Base-by-base conservation (phyloP, 1,284 basidiomycete genomes). In the Ustilago esculenta region DNA sequence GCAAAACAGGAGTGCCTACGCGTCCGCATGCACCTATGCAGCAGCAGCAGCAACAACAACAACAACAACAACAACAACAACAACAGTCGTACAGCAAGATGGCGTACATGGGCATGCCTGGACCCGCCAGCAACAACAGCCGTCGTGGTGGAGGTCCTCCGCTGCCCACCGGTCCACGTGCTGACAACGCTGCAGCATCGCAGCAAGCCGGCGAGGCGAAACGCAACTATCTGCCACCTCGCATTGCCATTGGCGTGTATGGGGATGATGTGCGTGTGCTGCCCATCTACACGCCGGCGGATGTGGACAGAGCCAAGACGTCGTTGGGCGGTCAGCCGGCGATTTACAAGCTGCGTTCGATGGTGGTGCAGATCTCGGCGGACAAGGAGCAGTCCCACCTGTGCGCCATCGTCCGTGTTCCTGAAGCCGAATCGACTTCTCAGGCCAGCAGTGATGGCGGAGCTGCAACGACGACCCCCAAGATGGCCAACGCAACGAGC, bases 331-430 rank as follows among this genome's bases (percentile, higher is more conserved):
- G 51, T 1, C 43, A 47, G 11, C 45, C 56, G 3, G 78, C 76
- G 14, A 25, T 87, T 88, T 69, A 89, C 89, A 68, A 81, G 84
- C 2, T 76, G 42, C 74, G 76, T 20, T 70, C 90, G 5, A 85
- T 98, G 71, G 87, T 98, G 3, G 89, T 90, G 15, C 91, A 96
- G 81, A 88, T 98, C 6, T 87, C 89, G 54, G 85, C 88, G 5
- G 90, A 91, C 57, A 88, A 90, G 41, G 88, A 88, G 40, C 86
- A 87, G 25, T 89, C 92, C 0, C 95, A 98, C 83, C 85, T 98
- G 18, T 90, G 95, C n/a, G 90, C 93, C 0, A 87, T 96, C 48
- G 87, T 94, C 35, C 92, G 90, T 89, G 90, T 92, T 9, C 89
- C 90, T 45, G 87, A 87, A 2, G 69, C 64, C 44, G 69, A 72